Evolutionary conservation across 345 rosid species (phyloP).

Genomic region (Eucalyptus urophylla): DNA sequence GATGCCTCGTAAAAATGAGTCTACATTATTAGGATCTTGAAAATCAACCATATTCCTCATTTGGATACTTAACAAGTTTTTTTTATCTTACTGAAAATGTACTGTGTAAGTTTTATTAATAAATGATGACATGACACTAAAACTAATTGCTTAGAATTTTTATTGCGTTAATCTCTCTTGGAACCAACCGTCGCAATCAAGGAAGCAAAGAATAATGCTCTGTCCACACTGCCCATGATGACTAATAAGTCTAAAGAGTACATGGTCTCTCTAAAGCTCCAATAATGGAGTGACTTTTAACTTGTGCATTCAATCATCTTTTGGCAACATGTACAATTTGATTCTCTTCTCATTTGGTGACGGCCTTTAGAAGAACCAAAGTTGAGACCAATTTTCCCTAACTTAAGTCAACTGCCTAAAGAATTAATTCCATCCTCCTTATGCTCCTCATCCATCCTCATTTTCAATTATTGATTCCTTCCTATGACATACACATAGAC

Average conservation of each 20-base stretch:
- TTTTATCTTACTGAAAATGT: background rate
- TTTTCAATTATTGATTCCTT: background rate
- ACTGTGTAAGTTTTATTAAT: background rate
- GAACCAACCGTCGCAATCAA: background rate
- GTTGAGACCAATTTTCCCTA: background rate
- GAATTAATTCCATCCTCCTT: background rate
- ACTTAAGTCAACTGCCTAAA: background rate
- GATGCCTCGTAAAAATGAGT: background rate
- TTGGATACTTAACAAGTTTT: background rate
- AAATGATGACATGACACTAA: background rate
- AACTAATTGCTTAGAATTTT: background rate
- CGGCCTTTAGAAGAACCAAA: background rate
- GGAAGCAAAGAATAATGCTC: background rate
- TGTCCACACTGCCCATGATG: background rate
- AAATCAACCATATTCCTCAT: background rate
- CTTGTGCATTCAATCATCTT: background rate
- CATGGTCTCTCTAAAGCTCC: background rate
- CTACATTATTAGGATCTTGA: background rate
- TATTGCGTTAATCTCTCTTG: background rate
- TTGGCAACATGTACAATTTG: background rate
- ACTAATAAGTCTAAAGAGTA: background rate
- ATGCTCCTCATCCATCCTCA: background rate
- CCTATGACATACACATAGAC: background rate
- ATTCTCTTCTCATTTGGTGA: background rate
- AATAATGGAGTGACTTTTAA: background rate